Conservation (phyloP, 768 basidiomycete genomes). For the Tulasnella sp. region DNA sequence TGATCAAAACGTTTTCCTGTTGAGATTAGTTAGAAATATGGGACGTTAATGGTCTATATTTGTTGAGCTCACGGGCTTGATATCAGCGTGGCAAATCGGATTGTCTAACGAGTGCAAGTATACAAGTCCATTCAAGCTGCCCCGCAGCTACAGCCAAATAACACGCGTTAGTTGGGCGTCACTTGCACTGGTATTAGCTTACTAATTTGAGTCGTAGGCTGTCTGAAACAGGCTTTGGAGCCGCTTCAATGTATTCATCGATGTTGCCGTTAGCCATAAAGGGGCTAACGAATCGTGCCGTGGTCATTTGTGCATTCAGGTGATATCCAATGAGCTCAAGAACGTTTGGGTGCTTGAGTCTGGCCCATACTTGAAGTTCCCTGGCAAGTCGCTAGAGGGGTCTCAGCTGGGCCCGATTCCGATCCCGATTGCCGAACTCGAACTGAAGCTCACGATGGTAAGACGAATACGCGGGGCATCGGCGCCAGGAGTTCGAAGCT, state of each 20-base stretch:
- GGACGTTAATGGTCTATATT: neutral
- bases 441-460: neutral
- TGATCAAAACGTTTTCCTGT: slow-evolving; percentile 16
- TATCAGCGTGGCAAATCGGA: neutral
- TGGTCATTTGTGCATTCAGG: neutral
- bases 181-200: neutral
- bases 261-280: neutral
- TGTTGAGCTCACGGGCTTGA: neutral
- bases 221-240: neutral
- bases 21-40: neutral
- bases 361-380: neutral
- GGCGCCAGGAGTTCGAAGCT: neutral
- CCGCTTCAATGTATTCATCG: neutral
- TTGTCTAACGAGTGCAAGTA: neutral
- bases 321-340: neutral
- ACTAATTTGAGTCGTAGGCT: neutral
- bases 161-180: too few species aligned
- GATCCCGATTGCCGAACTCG: too few species aligned
- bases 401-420: too few species aligned
- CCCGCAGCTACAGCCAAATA: neutral
- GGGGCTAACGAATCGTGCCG: neutral
- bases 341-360: neutral
- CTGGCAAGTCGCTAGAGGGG: neutral
- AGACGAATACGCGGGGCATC: neutral
- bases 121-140: neutral